These are phyloP conservation scores for sunflower (Helianthus annuus) DNA, from an alignment of 129 eudicot genomes.

Conservation along the genomic window DNA sequence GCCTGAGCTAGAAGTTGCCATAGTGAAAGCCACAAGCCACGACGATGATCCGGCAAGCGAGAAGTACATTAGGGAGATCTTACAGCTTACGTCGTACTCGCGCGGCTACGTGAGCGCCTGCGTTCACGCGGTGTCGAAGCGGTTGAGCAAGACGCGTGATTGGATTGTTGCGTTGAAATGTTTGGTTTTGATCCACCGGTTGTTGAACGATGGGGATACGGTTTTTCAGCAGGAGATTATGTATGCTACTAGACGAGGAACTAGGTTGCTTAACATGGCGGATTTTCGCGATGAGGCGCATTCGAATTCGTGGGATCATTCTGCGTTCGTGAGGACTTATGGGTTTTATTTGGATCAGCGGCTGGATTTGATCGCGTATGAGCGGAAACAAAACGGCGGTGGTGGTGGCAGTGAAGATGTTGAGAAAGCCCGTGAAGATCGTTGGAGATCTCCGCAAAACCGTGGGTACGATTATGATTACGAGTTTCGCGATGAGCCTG, in stretches of 20 bases:
- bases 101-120: slow-evolving; percentile 64
- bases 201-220: slow-evolving; percentile 64
- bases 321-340: slow-evolving; percentile 72
- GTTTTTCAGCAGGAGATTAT: slow-evolving; percentile 72
- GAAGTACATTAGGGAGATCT: slow-evolving; percentile 62
- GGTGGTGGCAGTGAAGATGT: slow-evolving; percentile 34
- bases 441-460: slow-evolving; percentile 63
- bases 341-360: slow-evolving; percentile 74
- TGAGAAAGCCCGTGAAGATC: slow-evolving; percentile 47
- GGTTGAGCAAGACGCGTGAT: slow-evolving; percentile 72
- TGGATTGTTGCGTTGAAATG: slow-evolving; percentile 87
- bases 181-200: slow-evolving; percentile 51
- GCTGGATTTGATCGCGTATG: slow-evolving; percentile 56
- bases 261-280: slow-evolving; percentile 69
- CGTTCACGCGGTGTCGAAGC: slow-evolving; percentile 47
- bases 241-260: slow-evolving; percentile 73
- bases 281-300: slow-evolving; percentile 86
- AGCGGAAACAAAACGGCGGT: slow-evolving; percentile 42
- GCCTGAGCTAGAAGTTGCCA: slow-evolving; percentile 71
- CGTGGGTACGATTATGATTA: slow-evolving; percentile 52
- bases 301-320: slow-evolving; percentile 83
- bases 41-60: slow-evolving; percentile 78
- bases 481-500: slow-evolving; percentile 45
- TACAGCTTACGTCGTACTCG: slow-evolving; percentile 58
- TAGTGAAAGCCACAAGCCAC: slow-evolving; percentile 81